A percentile compares a stretch with the other conserved stretches of the same genome.
These are phyloP conservation scores for Cryptococcus jaspeensis DNA, from an alignment of 1,284 basidiomycete genomes.

Conservation along the genomic window DNA sequence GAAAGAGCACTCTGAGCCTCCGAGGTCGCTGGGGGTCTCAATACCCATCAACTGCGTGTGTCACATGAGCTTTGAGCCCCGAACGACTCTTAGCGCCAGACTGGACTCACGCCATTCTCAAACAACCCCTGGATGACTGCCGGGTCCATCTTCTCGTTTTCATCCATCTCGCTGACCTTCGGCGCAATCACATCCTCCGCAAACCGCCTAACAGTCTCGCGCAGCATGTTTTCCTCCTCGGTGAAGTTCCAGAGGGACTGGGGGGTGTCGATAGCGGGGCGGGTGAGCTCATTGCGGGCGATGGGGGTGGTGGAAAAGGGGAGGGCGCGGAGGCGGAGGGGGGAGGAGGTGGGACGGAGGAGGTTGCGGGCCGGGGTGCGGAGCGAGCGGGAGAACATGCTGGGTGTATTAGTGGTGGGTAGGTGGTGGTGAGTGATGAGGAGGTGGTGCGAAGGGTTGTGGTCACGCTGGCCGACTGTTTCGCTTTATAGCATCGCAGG, in stretches of 20 bases:
- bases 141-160: slow-evolving; percentile 93
- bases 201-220: slow-evolving; percentile 83
- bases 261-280: slow-evolving; percentile 44
- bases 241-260: slow-evolving; percentile 69
- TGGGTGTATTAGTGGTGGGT: not conserved
- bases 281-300: slow-evolving; percentile 34
- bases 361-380: slow-evolving; percentile 20
- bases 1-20: slow-evolving; percentile 88
- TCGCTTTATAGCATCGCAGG: too few relatives aligned
- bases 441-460: not conserved
- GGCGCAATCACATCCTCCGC: slow-evolving; percentile 86
- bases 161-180: slow-evolving; percentile 95
- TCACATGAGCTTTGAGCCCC: not conserved
- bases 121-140: slow-evolving; percentile 84
- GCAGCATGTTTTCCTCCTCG: slow-evolving; percentile 87
- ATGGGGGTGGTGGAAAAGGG: slow-evolving; percentile 26
- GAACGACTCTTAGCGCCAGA: not conserved
- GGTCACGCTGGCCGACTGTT: not conserved
- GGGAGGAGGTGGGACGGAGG: slow-evolving; percentile 1
- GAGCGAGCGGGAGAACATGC: slow-evolving; percentile 21
- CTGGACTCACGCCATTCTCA: slow-evolving; percentile 78
- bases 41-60: slow-evolving; percentile 84
- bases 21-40: slow-evolving; percentile 79
- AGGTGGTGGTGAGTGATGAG: not conserved
- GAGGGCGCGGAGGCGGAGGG: slow-evolving; percentile 22